A percentile compares a stretch with the other conserved stretches of the same genome.
Conservation (phyloP, 768 basidiomycete genomes). For the Cyathus striatus region DNA sequence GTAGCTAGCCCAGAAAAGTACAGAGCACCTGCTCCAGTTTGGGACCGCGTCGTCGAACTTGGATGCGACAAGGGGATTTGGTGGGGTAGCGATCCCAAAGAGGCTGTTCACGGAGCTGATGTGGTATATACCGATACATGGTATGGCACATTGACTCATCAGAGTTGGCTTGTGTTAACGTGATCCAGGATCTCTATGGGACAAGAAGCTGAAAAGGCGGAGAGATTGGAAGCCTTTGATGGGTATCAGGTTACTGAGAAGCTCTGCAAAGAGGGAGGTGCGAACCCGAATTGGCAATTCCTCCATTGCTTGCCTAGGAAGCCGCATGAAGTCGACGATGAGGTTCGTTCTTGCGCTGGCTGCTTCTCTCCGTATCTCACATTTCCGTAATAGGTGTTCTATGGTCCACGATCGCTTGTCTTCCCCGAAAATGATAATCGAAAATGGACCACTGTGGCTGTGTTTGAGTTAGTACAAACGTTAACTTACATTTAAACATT, state of each 20-base stretch:
- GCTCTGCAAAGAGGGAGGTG: conserved; percentile 75
- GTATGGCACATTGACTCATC: conserved; percentile 25
- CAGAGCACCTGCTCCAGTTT: conserved; percentile 66
- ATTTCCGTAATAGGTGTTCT: conserved; percentile 63
- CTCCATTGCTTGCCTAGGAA: conserved; percentile 95
- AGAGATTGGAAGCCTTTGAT: conserved; percentile 78
- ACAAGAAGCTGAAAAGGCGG: conserved; percentile 89
- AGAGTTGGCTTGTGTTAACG: neutral
- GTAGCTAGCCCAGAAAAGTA: conserved; percentile 80
- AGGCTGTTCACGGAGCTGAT: conserved; percentile 86
- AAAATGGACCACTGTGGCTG: conserved; percentile 94
- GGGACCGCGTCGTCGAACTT: conserved; percentile 74
- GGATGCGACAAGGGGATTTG: conserved; percentile 67
- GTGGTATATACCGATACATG: conserved; percentile 98
- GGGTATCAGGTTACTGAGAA: conserved; percentile 94
- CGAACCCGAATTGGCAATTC: conserved; percentile 88
- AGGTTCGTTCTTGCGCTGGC: conserved; percentile 46
- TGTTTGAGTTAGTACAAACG: conserved; percentile 81
- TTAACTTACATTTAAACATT: conserved; percentile 13
- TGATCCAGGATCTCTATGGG: conserved; percentile 99
- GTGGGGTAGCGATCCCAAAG: conserved; percentile 75
- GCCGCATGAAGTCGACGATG: conserved; percentile 90
- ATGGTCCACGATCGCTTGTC: conserved; percentile 85
- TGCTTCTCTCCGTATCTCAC: neutral
- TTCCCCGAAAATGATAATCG: conserved; percentile 96